Evolutionary conservation across 2,329 filamentous ascomycete genomes (phyloP), one percentile per base, ranked within the genome.

Genomic region (Plectosphaerella plurivora): DNA sequence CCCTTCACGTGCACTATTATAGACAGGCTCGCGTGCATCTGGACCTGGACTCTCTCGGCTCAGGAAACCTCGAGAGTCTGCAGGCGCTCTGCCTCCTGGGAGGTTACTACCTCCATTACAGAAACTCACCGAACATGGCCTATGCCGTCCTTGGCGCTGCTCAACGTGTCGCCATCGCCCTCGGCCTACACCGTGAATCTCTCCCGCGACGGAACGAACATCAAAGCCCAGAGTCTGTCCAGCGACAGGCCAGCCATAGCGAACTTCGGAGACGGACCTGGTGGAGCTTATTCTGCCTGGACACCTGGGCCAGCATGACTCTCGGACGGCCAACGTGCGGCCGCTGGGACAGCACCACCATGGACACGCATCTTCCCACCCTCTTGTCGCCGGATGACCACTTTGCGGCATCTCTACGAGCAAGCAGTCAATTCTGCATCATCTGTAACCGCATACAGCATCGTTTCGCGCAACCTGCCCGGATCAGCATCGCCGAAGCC

Each of bases 1-100:
- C 74, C 41, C 72, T 72, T 5, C 82, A 86, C 58, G 73, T 81
- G 46, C 70, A 74, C 33, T 86, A 81, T 61, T 86, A 82, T 60
- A 70, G 70, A 25, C 73, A 77, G 25, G 78, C 81, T 12, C 77
- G 77, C 54, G 71, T 73, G 7, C 75, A 82, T 54, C 61, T 85
- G 16, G 73, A 69, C 15, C 64, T 86, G 6, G 81, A 83, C 51
- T 78, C 74, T 2, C 74, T 86, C 49, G 81, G 81, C 2, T 62
- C 63, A 0, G 81, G 55, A 1, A 55, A 55, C 24, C 51, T 60
- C 41, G 54, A 61, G 45, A 60, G 53, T 15, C 51, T 61, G 7
- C 59, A 60, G 45, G 55, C 59, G 4, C 51, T 61, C n/a, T 56
- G 53, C 18, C 52, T 61, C 15, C 46, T 61, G 4, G 59, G 59